Base-by-base conservation (phyloP, 73 alveolate genomes). In the Urostyla sp. region DNA sequence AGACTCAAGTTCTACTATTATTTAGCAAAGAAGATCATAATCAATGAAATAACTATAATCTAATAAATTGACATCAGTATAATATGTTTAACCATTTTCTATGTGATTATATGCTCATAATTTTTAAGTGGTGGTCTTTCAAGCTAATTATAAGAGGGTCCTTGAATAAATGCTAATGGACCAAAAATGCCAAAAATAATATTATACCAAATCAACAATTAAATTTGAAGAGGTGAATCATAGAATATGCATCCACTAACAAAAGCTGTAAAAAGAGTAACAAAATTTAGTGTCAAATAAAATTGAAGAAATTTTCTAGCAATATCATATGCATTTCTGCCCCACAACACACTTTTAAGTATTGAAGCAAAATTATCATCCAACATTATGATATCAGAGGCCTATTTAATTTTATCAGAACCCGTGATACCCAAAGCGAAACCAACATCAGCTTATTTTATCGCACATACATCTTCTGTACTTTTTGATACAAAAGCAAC, bases 381-480 rank as follows among this genome's bases (percentile, higher is more conserved):
- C 31, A 93, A 67, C 82, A 93, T 67, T n/a, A n/a, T n/a, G n/a
- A n/a, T n/a, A n/a, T 95, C 98, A 6, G 98, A 91, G 24, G 98
- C 98, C 67, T 89, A 97, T 72, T 94, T 94, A 20, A 98, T 98
- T 13, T 92, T 90, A 67, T 94, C 98, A n/a, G 98, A 92, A 31
- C 98, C 98, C 46, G 96, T 75, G 1, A 90, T 83, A 67, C 97
- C 97, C 98, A 94, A 92, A 44, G 98, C 98, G 79, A 94, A 94
- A 52, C 98, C 98, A 0, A 94, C 96, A 73, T 94, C 96, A 23
- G 98, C 96, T 83, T 92, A 91, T 63, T 90, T 89, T 10, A 94
- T 87, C 27, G 98, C 98, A 26, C 98, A 98, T 23, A 98, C 98
- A 84, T 94, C 98, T n/a, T n/a, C n/a, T n/a, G n/a, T n/a, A n/a